These are phyloP conservation scores for Elaeagnus macrophylla DNA, from an alignment of 306 rosid species.

Conservation along the genomic window DNA sequence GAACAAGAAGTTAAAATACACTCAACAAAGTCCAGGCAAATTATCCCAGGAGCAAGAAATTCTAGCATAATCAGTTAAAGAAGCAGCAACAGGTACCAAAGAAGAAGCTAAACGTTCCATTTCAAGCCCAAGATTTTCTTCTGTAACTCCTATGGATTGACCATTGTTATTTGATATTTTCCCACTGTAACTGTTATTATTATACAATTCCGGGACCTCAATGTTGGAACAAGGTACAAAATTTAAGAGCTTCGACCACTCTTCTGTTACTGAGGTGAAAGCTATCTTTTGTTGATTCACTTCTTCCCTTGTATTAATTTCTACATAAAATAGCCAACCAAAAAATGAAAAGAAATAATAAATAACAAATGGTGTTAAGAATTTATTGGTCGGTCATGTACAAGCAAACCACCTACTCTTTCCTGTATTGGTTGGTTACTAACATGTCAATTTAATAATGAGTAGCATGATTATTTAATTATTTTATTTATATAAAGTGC, in stretches of 20 bases:
- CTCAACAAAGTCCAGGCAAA: slow-evolving; percentile 55
- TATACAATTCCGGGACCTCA: slow-evolving; percentile 39
- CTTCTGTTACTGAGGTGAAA: slow-evolving; percentile 38
- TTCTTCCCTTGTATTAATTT: slow-evolving; percentile 41
- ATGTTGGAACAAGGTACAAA: slow-evolving; percentile 35
- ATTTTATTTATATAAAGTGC: no score
- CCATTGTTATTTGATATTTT: slow-evolving; percentile 30
- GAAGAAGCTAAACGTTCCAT: slow-evolving; percentile 51
- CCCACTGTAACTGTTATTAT: neutral
- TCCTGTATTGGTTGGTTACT: no score
- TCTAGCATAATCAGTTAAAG: slow-evolving; percentile 28
- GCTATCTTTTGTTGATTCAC: slow-evolving; percentile 13
- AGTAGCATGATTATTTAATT: no score
- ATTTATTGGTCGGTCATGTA: no score
- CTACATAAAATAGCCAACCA: slow-evolving; percentile 23
- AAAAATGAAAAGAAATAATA: no score
- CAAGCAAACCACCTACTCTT: no score
- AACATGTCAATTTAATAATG: no score
- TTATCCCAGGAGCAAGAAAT: slow-evolving; percentile 57
- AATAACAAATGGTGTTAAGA: no score
- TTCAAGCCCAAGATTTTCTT: slow-evolving; percentile 41
- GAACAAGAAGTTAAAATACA: no score
- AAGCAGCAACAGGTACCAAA: slow-evolving; percentile 43
- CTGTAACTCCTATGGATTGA: slow-evolving; percentile 28
- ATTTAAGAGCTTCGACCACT: slow-evolving; percentile 44